Conservation (phyloP, 139 green algal genomes). For the Haematococcus sp. region DNA sequence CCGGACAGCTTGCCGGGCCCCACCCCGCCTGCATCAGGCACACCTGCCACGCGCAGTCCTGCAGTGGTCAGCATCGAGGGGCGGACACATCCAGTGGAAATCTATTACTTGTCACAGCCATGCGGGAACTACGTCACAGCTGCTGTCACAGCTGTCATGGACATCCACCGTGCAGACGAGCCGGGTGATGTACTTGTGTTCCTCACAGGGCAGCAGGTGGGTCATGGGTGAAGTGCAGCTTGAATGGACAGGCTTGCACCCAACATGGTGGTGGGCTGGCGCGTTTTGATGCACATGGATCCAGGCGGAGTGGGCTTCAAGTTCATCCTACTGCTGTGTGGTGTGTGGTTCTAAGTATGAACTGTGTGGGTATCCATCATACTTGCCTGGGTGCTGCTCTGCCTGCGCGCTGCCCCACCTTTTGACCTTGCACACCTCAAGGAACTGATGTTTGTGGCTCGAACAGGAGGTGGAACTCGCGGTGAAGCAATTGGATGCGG, state of each 20-base stretch:
- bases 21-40: background rate
- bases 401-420: too few relatives aligned
- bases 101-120: conserved; percentile 77
- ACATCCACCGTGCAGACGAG: conserved; percentile 70
- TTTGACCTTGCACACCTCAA: too few relatives aligned
- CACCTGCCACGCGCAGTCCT: conserved; percentile 22
- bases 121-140: conserved; percentile 65
- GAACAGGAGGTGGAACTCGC: conserved; percentile 71
- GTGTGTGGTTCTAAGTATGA: too few relatives aligned
- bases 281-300: background rate
- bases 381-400: too few relatives aligned
- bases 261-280: too few relatives aligned
- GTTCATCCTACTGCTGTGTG: too few relatives aligned
- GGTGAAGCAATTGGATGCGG: conserved; percentile 63
- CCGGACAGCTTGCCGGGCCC: background rate
- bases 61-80: conserved; percentile 73
- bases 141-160: conserved; percentile 70
- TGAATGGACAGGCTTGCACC: conserved; percentile 6
- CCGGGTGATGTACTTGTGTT: conserved; percentile 95
- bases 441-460: too few relatives aligned
- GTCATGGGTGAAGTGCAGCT: too few relatives aligned
- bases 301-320: too few relatives aligned
- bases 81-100: conserved; percentile 72
- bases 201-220: conserved; percentile 71
- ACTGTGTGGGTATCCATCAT: too few relatives aligned